Base-by-base conservation (phyloP, 768 basidiomycete genomes). In the Pleurotus djamor region DNA sequence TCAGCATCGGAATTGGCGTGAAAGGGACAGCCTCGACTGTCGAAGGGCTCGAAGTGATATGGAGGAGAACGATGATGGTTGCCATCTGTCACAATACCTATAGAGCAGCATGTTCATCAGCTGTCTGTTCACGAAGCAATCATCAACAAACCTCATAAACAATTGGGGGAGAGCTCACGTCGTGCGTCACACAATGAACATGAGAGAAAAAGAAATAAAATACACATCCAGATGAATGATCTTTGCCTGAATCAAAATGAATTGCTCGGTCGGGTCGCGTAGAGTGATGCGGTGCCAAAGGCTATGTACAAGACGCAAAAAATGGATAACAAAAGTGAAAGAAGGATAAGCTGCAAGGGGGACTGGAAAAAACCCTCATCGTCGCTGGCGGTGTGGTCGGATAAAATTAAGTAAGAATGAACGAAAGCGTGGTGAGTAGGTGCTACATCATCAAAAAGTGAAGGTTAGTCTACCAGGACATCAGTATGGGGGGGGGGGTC, bases 231-330 rank as follows among this genome's bases (percentile, higher is more conserved):
- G 13, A 17, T 55, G 38, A 43, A 55, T 55, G 38, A 43, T 43
- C n/a, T 41, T 56, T 56, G 54, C 54, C 54, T 56, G 54, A 56
- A 56, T 56, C 54, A 56, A 56, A 13, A 41, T 10, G n/a, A 16
- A 56, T 43, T 56, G 54, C 54, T 56, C 54, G 41, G 54, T 56
- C 44, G 17, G 37, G 14, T n/a, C 10, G 10, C 10, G 38, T 9
- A 9, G 38, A 41, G 38, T 41, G 38, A 10, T 10, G 10, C 38
- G 13, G 54, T 37, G 35, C n/a, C 35, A 44, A 38, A 13, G 37
- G 38, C 9, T 41, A 41, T 21, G 21, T 43, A 41, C 37, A 41
- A 56, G 44, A 56, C 38, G 44, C 54, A 43, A 56, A 56, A 37
- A 56, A 56, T 12, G 17, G 16, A 50, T 9, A 9, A n/a, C 10